These are phyloP conservation scores for Coemansia sp. DNA, from an alignment of 371 early-diverging fungal genomes.

Conservation along the genomic window DNA sequence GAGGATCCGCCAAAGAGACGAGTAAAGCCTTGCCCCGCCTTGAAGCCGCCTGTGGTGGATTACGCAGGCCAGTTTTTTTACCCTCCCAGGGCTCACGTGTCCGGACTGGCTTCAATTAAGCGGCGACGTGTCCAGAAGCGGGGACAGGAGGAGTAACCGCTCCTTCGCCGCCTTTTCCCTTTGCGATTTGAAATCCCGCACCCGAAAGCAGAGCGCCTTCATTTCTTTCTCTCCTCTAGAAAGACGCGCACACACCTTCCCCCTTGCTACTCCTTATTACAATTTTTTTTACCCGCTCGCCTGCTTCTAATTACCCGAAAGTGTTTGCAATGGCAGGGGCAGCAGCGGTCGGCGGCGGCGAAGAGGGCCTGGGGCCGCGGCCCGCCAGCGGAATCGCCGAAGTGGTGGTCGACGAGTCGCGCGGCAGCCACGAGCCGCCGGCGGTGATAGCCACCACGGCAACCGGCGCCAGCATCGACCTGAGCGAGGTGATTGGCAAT, in stretches of 20 bases:
- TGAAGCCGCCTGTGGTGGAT: too few relatives aligned
- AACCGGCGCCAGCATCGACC: constrained; percentile 30
- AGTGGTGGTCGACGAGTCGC: constrained; percentile 29
- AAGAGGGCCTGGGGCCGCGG: constrained; percentile 3
- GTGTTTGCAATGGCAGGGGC: constrained; percentile 9
- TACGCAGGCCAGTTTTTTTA: too few relatives aligned
- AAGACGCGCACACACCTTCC: background rate
- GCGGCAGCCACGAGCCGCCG: constrained; percentile 19
- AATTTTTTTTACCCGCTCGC: background rate
- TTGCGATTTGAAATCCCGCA: too few relatives aligned
- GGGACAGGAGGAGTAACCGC: too few relatives aligned
- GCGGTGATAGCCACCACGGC: constrained; percentile 34
- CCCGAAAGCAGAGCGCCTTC: background rate
- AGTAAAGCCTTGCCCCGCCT: too few relatives aligned
- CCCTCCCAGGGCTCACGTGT: too few relatives aligned
- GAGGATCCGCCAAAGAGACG: too few relatives aligned
- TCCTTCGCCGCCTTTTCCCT: too few relatives aligned
- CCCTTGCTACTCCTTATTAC: background rate
- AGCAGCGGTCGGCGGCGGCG: background rate
- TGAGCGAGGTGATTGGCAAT: constrained; percentile 34
- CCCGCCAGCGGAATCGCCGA: constrained; percentile 15
- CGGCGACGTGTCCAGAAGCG: too few relatives aligned
- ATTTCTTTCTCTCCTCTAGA: background rate
- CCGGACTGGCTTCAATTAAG: too few relatives aligned
- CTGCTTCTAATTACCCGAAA: background rate